Conservation (phyloP, 768 basidiomycete genomes). For the Lactarius indigo region DNA sequence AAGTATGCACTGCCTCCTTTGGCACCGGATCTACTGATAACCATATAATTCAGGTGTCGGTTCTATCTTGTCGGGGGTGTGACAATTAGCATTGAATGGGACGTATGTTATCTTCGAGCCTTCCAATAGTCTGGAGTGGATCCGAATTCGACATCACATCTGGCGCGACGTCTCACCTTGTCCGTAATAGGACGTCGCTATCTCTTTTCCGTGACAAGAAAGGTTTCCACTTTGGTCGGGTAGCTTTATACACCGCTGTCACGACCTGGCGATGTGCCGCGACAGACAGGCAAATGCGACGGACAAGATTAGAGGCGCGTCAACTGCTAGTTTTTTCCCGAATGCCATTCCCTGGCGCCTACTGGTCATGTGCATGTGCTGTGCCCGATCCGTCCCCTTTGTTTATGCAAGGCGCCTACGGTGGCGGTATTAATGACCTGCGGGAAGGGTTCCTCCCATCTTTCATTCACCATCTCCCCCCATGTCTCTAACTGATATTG, state of each 20-base stretch:
- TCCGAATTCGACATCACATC: background rate
- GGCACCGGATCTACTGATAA: background rate
- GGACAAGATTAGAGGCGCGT: background rate
- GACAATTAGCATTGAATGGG: background rate
- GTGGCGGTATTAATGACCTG: background rate
- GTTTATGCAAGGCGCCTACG: background rate
- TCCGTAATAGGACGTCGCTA: background rate
- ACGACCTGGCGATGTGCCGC: no score
- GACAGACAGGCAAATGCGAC: background rate
- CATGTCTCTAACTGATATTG: background rate
- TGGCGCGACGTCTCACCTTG: background rate
- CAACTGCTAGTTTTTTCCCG: background rate
- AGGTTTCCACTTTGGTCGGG: background rate
- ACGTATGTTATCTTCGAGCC: background rate
- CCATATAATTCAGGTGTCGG: background rate
- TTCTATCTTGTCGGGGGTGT: background rate
- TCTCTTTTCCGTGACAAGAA: background rate
- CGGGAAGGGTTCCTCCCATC: background rate
- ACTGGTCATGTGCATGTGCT: background rate
- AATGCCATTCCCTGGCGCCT: background rate
- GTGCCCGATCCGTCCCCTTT: background rate
- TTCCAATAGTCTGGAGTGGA: background rate
- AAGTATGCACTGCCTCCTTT: background rate
- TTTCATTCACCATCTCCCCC: background rate
- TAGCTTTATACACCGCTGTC: background rate